phyloP scores from a whole-genome alignment of 768 basidiomycete species.

The Russula earlei region DNA sequence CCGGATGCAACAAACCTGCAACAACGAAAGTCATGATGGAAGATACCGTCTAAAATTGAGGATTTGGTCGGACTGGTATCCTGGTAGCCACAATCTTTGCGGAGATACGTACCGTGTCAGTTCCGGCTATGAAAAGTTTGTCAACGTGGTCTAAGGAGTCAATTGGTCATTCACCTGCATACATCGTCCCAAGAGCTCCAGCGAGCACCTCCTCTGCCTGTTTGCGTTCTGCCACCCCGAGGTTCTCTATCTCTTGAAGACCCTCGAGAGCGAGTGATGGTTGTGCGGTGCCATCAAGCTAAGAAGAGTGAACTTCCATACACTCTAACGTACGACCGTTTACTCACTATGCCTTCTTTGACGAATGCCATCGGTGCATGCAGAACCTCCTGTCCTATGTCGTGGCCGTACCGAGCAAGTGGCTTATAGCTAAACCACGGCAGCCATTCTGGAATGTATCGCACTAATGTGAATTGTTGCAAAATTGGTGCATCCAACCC shows the following conservation, averaged over 20 bases:
- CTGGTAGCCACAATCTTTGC: neutral
- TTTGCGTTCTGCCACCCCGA: neutral
- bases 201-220: neutral
- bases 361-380: neutral
- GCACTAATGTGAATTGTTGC: neutral
- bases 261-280: conserved; percentile 2
- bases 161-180: neutral
- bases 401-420: neutral
- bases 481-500: neutral
- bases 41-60: neutral
- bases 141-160: too few relatives aligned
- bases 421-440: conserved; percentile 10
- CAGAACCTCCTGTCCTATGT: neutral
- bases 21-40: neutral
- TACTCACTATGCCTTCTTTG: conserved; percentile 1
- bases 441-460: conserved; percentile 2
- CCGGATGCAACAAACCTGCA: neutral
- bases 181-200: neutral
- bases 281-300: neutral
- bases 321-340: neutral
- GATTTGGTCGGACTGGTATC: neutral
- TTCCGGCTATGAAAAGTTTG: too few relatives aligned
- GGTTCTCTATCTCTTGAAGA: neutral
- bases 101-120: neutral
- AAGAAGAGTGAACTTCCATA: neutral